Conservation (phyloP, 441 rosid species). For the Erodium trifolium region DNA sequence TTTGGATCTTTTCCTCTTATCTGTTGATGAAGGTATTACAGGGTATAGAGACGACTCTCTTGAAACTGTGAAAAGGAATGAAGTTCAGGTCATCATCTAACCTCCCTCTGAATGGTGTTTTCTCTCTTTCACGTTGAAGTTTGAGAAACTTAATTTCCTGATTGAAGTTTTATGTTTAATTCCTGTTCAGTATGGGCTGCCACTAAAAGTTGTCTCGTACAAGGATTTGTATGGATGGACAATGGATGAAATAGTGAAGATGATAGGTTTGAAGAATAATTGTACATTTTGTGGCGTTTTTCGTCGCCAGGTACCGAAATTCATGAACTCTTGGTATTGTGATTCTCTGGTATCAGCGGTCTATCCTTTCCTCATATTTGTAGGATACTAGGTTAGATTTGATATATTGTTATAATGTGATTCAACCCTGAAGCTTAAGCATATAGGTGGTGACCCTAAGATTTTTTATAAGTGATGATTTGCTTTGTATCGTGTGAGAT, state of each 20-base stretch:
- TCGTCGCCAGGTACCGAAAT: constrained; percentile 60
- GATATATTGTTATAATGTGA: too few relatives aligned
- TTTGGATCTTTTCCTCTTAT: constrained; percentile 68
- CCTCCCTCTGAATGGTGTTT: neutral
- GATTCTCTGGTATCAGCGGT: neutral
- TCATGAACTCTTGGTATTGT: neutral
- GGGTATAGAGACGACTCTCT: constrained; percentile 94
- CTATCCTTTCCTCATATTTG: neutral
- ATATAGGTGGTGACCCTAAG: too few relatives aligned
- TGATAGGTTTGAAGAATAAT: constrained; percentile 85
- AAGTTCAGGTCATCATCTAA: constrained; percentile 47
- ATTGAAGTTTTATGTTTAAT: neutral
- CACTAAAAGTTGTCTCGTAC: constrained; percentile 76
- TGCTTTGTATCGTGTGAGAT: too few relatives aligned
- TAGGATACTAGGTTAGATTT: neutral
- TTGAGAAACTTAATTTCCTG: neutral
- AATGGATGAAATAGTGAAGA: constrained; percentile 93
- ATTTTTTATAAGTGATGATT: too few relatives aligned
- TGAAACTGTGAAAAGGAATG: constrained; percentile 72
- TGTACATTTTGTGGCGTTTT: constrained; percentile 96
- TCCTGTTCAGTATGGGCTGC: constrained; percentile 59
- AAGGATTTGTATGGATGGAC: constrained; percentile 98
- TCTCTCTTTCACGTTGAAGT: neutral
- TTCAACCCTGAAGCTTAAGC: too few relatives aligned
- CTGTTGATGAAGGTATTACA: constrained; percentile 82